These are phyloP conservation scores for Gloeopeniophorella convolvens DNA, from an alignment of 768 basidiomycete genomes.

Conservation along the genomic window DNA sequence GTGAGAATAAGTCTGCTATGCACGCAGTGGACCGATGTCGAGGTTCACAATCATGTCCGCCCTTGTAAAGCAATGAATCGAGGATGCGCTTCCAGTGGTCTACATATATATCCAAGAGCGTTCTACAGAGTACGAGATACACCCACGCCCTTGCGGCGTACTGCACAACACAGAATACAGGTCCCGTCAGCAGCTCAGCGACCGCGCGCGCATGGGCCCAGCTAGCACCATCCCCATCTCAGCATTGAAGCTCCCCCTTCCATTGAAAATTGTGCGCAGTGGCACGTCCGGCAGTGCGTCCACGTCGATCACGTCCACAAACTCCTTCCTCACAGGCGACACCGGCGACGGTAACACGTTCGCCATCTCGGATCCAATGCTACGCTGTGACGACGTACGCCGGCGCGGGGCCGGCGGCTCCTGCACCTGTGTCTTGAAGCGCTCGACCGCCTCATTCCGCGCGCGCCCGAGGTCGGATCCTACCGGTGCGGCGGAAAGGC, in stretches of 20 bases:
- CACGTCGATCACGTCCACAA: constrained; percentile 15
- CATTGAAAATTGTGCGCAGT: not conserved
- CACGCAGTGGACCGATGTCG: too few species aligned
- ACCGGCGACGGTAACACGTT: constrained; percentile 15
- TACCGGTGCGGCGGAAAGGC: constrained; percentile 5
- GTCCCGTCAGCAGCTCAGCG: constrained; percentile 15
- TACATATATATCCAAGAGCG: too few species aligned
- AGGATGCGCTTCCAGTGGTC: too few species aligned
- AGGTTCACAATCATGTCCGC: too few species aligned
- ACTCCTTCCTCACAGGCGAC: constrained; percentile 1
- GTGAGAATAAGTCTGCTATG: too few species aligned
- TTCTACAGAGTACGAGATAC: too few species aligned
- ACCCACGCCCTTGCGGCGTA: too few species aligned
- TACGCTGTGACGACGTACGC: constrained; percentile 15
- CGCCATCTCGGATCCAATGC: not conserved
- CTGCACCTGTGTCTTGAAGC: constrained; percentile 3
- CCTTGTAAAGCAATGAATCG: too few species aligned
- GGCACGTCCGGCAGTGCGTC: constrained; percentile 12
- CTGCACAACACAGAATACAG: not conserved
- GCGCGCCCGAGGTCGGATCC: constrained; percentile 16
- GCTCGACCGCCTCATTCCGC: constrained; percentile 10
- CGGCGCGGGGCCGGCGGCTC: constrained; percentile 7
- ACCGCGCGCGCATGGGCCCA: constrained; percentile 13
- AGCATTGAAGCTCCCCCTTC: not conserved
- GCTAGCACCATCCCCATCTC: not conserved